These are phyloP conservation scores for Globisporangium middletonii DNA, from an alignment of 352 stramenopile genomes.

Conservation along the genomic window DNA sequence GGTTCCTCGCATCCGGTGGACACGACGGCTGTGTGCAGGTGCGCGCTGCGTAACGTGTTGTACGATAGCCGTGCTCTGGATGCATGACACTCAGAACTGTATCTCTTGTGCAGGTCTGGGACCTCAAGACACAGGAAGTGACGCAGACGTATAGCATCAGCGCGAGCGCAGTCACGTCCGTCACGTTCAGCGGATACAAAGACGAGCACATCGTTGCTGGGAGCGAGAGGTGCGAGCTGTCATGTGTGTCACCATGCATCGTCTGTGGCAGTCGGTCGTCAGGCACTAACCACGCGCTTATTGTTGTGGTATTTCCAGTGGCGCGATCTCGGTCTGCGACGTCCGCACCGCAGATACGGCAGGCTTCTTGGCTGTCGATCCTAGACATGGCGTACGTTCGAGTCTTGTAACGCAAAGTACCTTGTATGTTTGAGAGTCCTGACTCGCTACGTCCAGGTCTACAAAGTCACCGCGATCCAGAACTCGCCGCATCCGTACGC, in stretches of 20 bases:
- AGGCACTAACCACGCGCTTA: neutral
- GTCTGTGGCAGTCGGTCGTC: neutral
- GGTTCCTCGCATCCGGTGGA: constrained; percentile 57
- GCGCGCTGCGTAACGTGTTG: neutral
- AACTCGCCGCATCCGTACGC: constrained; percentile 59
- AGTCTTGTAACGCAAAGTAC: neutral
- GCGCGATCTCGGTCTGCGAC: constrained; percentile 57
- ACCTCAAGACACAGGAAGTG: constrained; percentile 70
- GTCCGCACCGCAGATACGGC: constrained; percentile 48
- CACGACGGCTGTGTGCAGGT: constrained; percentile 49
- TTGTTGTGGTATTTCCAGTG: constrained; percentile 18
- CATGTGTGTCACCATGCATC: neutral
- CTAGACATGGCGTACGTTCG: constrained; percentile 24
- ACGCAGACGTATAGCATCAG: constrained; percentile 61
- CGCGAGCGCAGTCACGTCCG: constrained; percentile 50
- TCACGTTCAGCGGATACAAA: constrained; percentile 67
- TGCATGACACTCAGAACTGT: neutral
- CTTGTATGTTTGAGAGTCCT: too few relatives aligned
- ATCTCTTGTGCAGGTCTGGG: constrained; percentile 34
- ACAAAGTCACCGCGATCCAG: constrained; percentile 46
- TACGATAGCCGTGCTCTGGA: too few relatives aligned
- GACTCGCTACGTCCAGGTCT: constrained; percentile 18
- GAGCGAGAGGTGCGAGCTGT: constrained; percentile 38
- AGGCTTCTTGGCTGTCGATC: constrained; percentile 44
- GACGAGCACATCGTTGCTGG: constrained; percentile 67